A percentile compares a stretch with the other conserved stretches of the same genome.
phyloP scores from a whole-genome alignment of 345 rosid species.

The Triadica sebifera region DNA sequence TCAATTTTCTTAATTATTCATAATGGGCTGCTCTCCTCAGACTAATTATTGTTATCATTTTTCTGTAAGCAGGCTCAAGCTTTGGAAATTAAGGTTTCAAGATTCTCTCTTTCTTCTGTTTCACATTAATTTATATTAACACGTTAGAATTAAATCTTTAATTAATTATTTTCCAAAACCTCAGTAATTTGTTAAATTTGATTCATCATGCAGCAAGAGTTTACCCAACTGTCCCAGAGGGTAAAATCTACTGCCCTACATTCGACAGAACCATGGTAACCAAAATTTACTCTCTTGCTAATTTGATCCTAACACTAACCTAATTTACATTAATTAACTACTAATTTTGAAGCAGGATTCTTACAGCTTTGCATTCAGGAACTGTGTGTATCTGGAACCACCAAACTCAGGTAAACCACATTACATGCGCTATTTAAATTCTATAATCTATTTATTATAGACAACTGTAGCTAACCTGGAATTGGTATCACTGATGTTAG shows the following conservation, averaged over 20 bases:
- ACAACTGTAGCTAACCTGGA: constrained; percentile 16
- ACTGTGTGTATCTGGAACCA: constrained; percentile 39
- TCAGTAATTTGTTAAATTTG: background rate
- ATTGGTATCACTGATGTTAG: constrained; percentile 12
- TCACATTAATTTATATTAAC: background rate
- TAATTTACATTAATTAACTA: background rate
- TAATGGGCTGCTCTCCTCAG: too few species aligned
- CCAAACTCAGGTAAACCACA: constrained; percentile 31
- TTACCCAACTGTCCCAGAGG: constrained; percentile 33
- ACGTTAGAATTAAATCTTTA: background rate
- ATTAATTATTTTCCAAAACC: background rate
- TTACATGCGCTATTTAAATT: background rate
- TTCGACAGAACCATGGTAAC: constrained; percentile 42
- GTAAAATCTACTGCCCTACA: constrained; percentile 39
- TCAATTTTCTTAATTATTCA: too few species aligned
- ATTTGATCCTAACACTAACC: background rate
- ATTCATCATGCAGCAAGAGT: constrained; percentile 2
- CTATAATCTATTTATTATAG: background rate
- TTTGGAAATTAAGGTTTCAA: constrained; percentile 5
- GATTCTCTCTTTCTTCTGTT: background rate
- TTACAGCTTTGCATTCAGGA: constrained; percentile 35
- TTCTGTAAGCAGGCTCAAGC: constrained; percentile 6
- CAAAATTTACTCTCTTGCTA: background rate
- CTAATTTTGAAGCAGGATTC: constrained; percentile 23
- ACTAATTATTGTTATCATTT: too few species aligned